A percentile compares a stretch with the other conserved stretches of the same genome.
These are phyloP conservation scores for Mycena rosella DNA, from an alignment of 768 basidiomycete species.

Conservation along the genomic window DNA sequence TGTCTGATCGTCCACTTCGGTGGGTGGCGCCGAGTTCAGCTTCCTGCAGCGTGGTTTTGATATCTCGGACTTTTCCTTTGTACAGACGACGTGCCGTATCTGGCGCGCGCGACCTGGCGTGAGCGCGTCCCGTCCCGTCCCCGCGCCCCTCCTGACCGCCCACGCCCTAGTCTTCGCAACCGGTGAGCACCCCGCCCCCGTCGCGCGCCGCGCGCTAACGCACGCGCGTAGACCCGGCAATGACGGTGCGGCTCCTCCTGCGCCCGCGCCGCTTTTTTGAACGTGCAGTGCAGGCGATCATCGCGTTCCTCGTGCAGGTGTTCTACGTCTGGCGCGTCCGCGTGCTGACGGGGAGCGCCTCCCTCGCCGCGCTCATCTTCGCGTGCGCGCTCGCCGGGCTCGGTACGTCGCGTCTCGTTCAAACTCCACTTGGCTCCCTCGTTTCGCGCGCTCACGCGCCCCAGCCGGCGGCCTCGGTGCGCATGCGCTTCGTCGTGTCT, in stretches of 20 bases:
- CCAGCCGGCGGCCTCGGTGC: conserved; percentile 28
- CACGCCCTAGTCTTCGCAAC: conserved; percentile 26
- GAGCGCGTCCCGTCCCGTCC: conserved; percentile 13
- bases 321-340: conserved; percentile 37
- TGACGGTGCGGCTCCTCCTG: conserved; percentile 35
- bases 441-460: too few relatives aligned
- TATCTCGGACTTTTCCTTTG: not conserved
- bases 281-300: conserved; percentile 21
- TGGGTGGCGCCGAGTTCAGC: conserved; percentile 27
- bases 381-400: conserved; percentile 17
- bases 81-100: conserved; percentile 42
- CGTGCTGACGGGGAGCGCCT: conserved; percentile 22
- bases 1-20: conserved; percentile 53
- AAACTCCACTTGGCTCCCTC: too few relatives aligned
- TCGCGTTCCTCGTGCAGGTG: conserved; percentile 35
- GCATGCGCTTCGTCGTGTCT: not conserved
- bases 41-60: not conserved
- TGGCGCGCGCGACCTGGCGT: conserved; percentile 43
- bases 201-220: too few relatives aligned
- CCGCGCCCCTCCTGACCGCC: not conserved
- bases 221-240: conserved; percentile 33
- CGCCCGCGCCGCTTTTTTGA: too few relatives aligned
- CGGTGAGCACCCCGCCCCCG: not conserved
- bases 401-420: conserved; percentile 4
- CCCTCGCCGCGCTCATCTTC: conserved; percentile 17